Conservation (phyloP, 2,329 filamentous ascomycete species). For the Ilyonectria robusta region DNA sequence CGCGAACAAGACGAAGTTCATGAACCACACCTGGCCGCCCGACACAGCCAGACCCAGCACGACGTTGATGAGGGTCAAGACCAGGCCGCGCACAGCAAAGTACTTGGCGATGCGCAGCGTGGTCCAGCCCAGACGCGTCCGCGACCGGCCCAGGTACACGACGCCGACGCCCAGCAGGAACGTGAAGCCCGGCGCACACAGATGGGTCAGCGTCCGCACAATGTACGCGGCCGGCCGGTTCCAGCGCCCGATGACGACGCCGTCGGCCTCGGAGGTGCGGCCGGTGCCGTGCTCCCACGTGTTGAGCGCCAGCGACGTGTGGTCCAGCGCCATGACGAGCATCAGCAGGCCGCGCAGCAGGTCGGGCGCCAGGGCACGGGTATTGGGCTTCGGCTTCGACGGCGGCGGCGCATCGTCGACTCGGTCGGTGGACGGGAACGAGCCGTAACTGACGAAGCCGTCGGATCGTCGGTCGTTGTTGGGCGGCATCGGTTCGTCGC, state of each 20-base stretch:
- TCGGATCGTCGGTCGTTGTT: constrained; percentile 20
- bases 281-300: constrained; percentile 59
- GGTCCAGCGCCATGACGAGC: constrained; percentile 61
- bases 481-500: not conserved
- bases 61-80: constrained; percentile 53
- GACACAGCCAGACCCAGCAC: constrained; percentile 52
- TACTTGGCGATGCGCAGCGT: constrained; percentile 53
- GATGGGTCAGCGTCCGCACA: constrained; percentile 59
- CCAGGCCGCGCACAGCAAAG: constrained; percentile 54
- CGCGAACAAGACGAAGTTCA: constrained; percentile 61
- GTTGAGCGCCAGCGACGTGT: constrained; percentile 56
- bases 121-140: constrained; percentile 57
- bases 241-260: constrained; percentile 53
- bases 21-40: constrained; percentile 56
- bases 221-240: constrained; percentile 55
- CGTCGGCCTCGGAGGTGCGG: constrained; percentile 54
- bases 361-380: constrained; percentile 59
- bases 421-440: constrained; percentile 15
- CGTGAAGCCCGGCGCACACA: constrained; percentile 62
- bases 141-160: constrained; percentile 61
- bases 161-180: constrained; percentile 63
- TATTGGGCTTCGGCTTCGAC: constrained; percentile 30
- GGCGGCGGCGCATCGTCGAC: constrained; percentile 17
- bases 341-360: constrained; percentile 62
- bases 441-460: constrained; percentile 21